Evolutionary conservation across 345 rosid genomes (phyloP), one percentile per base, ranked within the genome.

Genomic region (Eutrema japonicum): DNA sequence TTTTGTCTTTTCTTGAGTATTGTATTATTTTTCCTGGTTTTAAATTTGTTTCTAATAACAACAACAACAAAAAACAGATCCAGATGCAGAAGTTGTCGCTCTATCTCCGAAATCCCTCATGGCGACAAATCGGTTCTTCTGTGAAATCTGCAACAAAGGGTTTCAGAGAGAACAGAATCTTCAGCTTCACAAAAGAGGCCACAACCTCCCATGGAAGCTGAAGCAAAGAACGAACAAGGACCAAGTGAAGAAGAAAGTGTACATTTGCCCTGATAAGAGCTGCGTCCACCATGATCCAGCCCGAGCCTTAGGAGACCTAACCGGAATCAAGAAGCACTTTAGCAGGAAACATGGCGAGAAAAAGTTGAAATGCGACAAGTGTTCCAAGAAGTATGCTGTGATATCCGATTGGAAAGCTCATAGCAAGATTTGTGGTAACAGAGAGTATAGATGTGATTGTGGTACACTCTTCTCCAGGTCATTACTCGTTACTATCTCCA

Each of bases 341-440:
- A 77, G 82, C 64, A 79, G 92, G 68, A 89, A 89, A 57, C 96
- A 89, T 58, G 96, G 96, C 3, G 96, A 89, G 77, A 89, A 89
- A 88, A 89, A 89, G 76, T 89, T 89, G 92, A 84, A 89, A 77
- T 89, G 96, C 53, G 91, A 84, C 22, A 92, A 86, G 77, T 92
- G 97, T 80, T 88, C 93, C 3, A 92, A 92, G 83, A 80, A 75
- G 72, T 92, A 92, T 57, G 97, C 97, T 11, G 97, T 92, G 61
- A 86, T 83, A 69, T 92, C 97, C 7, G 97, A 92, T 77, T 92
- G 96, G 94, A 92, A 92, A 84, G 97, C 96, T 77, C 97, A 92
- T 65, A 84, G 82, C 74, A 92, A 92, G 73, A 85, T 85, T 73
- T 92, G 97, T 80, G 97, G 97, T 82, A 92, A 90, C 22, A 84